Percentiles rank a stretch among this genome's conserved stretches.
phyloP scores from a whole-genome alignment of 148 eudicot species.

The Rhododendron ovatum region DNA sequence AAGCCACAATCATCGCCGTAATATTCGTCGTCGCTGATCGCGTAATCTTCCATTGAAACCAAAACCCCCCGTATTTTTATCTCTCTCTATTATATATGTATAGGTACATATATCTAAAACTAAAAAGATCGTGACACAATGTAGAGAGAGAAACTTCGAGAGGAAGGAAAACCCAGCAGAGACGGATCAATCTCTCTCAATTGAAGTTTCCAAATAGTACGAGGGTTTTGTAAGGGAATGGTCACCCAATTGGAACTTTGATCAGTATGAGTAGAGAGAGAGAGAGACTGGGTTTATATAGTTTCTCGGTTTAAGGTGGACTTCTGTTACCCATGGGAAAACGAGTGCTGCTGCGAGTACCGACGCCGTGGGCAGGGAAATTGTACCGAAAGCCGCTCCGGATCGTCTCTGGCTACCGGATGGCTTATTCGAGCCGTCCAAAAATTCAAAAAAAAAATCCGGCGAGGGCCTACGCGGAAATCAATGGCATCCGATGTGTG shows the following conservation, averaged over 20 bases:
- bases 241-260: background rate
- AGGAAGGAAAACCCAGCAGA: background rate
- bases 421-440: too few relatives aligned
- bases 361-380: too few relatives aligned
- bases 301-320: background rate
- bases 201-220: background rate
- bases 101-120: background rate
- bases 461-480: too few relatives aligned
- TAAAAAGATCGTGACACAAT: background rate
- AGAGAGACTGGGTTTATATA: background rate
- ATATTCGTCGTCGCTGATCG: constrained; percentile 30
- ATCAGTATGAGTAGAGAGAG: background rate
- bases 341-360: too few relatives aligned
- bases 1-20: constrained; percentile 24
- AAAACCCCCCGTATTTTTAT: background rate
- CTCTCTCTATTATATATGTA: background rate
- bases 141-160: background rate
- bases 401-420: too few relatives aligned
- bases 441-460: too few relatives aligned
- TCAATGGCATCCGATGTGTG: too few relatives aligned
- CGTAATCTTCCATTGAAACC: constrained; percentile 31
- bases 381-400: too few relatives aligned
- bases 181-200: too few relatives aligned
- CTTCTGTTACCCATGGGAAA: background rate
- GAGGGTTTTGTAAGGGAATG: background rate